Percentiles rank a stretch among this genome's conserved stretches.
These are phyloP conservation scores for Aspergillus tanneri DNA, from an alignment of 2,329 filamentous ascomycete genomes.

Conservation along the genomic window DNA sequence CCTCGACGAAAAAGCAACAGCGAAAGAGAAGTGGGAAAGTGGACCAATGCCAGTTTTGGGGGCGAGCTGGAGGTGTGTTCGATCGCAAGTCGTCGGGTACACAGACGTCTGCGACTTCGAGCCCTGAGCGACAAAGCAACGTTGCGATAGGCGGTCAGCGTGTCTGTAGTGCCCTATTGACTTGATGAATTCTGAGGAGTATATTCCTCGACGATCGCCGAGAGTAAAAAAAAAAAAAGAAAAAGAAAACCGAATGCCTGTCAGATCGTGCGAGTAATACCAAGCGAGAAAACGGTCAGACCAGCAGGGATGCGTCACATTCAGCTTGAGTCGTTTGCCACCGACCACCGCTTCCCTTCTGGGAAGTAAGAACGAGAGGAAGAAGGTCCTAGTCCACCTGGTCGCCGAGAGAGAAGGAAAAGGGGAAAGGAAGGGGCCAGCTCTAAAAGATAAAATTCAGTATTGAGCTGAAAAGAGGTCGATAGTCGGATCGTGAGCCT, in stretches of 20 bases:
- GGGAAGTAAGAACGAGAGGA: background rate
- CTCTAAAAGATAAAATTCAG: background rate
- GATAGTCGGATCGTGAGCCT: constrained; percentile 3
- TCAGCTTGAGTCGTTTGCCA: constrained; percentile 7
- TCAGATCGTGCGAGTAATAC: background rate
- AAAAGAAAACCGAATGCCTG: background rate
- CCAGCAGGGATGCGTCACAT: constrained; percentile 7
- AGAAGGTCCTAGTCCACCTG: no score
- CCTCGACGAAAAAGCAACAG: constrained; percentile 2
- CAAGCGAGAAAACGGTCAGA: constrained; percentile 12
- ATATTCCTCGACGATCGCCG: constrained; percentile 6
- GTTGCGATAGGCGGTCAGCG: constrained; percentile 21
- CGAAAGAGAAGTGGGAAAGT: constrained; percentile 4
- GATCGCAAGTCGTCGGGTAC: constrained; percentile 26
- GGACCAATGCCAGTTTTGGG: constrained; percentile 1
- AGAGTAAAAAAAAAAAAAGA: constrained; percentile 2
- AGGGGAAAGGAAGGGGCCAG: background rate
- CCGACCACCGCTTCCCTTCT: constrained; percentile 4
- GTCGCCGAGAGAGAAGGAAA: background rate
- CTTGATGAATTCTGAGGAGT: background rate
- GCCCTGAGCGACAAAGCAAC: constrained; percentile 7
- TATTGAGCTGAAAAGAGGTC: background rate
- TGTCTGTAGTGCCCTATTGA: constrained; percentile 6
- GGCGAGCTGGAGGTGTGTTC: constrained; percentile 1
- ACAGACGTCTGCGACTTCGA: constrained; percentile 15